Base-by-base conservation (phyloP, 2,329 filamentous ascomycete genomes). In the Triangularia setosa region DNA sequence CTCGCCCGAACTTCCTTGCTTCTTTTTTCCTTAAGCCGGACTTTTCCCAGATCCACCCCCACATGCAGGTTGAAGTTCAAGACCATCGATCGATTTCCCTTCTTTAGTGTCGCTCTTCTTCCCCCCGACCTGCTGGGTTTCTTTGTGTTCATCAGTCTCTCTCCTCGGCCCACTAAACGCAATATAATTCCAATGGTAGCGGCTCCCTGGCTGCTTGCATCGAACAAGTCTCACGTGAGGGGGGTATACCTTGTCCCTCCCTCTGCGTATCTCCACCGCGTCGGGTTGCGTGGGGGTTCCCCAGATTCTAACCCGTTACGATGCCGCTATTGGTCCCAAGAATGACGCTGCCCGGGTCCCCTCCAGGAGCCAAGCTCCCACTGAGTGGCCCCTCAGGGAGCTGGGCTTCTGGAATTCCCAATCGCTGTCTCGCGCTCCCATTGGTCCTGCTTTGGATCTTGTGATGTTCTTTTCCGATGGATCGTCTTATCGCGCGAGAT, bases 171-270 rank as follows among this genome's bases (percentile, higher is more conserved):
- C 33, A 4, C 33, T 40, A 4, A 40, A 48, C 9, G 11, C n/a
- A 21, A 21, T 11, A 48, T 21, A 48, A 48, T 48, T 48, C 3
- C 30, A 33, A 33, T 33, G 52, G 52, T 23, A 55, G 11, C 52
- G 23, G 23, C 18, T 55, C 25, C 23, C 16, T 55, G 21, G 21
- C 21, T 25, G 52, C 52, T 24, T 28, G 52, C 52, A 55, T 55
- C 52, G 14, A 28, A 6, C 52, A 28, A 27, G 52, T 44, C 58
- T 60, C 58, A 60, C 58, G 58, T 60, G 58, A 60, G 58, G 52
- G 11, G 44, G 2, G 4, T 16, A 2, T 23, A 5, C 56, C 56
- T 58, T 21, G 25, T 30, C 6, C 23, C 14, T 16, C 58, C 57
- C n/a, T n/a, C n/a, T n/a, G n/a, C 18, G 21, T 52, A 24, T 60